Evolutionary conservation across 805 yeast genomes (phyloP).

Genomic region (Sugiyamaella chiloensis): DNA sequence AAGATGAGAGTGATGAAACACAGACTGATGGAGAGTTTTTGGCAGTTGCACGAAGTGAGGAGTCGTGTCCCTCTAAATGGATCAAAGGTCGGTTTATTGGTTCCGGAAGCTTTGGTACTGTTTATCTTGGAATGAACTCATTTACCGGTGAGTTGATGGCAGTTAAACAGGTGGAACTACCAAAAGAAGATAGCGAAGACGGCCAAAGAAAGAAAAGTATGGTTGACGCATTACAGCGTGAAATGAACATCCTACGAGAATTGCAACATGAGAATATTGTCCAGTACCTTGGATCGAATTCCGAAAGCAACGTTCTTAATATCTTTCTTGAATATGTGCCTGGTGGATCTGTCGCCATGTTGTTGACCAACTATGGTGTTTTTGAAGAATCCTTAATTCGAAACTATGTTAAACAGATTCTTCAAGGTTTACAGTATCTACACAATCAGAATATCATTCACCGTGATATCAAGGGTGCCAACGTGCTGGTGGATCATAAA

Average conservation of each 20-base stretch:
- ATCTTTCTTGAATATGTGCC: conserved; percentile 78
- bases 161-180: conserved; percentile 85
- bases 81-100: conserved; percentile 91
- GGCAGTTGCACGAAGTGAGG: conserved; percentile 37
- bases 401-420: conserved; percentile 70
- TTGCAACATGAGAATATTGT: conserved; percentile 91
- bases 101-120: conserved; percentile 92
- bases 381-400: conserved; percentile 73
- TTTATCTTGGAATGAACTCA: conserved; percentile 87
- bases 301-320: conserved; percentile 66
- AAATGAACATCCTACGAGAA: conserved; percentile 71
- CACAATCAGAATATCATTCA: conserved; percentile 77
- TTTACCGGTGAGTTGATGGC: conserved; percentile 95
- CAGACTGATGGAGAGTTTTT: conserved; percentile 41
- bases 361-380: conserved; percentile 71
- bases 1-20: conserved; percentile 7
- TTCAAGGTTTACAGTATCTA: conserved; percentile 68
- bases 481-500: conserved; percentile 73
- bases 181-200: conserved; percentile 36
- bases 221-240: conserved; percentile 75
- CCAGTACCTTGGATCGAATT: conserved; percentile 82
- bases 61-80: conserved; percentile 75
- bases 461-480: conserved; percentile 87
- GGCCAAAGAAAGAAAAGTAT: conserved; percentile 46
- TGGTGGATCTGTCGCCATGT: conserved; percentile 67